Evolutionary conservation across 768 basidiomycete species (phyloP).

Genomic region (Pisolithus tinctorius): DNA sequence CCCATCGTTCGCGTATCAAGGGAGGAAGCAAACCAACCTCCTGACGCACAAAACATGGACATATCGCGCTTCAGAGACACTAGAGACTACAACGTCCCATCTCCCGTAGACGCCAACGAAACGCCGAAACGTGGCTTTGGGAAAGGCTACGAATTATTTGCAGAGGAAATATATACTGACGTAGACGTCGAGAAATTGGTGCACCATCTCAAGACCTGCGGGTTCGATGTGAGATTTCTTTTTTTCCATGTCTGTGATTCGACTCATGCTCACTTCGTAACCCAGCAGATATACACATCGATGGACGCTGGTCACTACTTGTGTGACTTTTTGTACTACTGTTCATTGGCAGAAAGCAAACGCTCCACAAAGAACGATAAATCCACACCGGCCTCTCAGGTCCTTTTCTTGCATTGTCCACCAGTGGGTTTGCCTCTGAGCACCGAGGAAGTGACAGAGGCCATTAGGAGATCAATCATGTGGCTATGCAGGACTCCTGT

Average conservation of each 20-base stretch:
- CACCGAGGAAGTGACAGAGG: constrained; percentile 62
- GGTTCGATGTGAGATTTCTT: constrained; percentile 24
- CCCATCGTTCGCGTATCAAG: constrained; percentile 31
- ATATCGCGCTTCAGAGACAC: constrained; percentile 19
- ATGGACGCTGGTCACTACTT: constrained; percentile 74
- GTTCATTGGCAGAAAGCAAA: constrained; percentile 64
- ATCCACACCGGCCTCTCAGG: constrained; percentile 28
- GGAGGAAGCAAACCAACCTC: constrained; percentile 18
- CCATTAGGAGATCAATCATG: constrained; percentile 52
- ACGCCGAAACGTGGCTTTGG: constrained; percentile 30
- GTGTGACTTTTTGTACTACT: constrained; percentile 73
- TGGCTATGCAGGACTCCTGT: constrained; percentile 41
- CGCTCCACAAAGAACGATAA: constrained; percentile 31
- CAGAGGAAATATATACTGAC: constrained; percentile 30
- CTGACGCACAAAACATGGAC: constrained; percentile 23
- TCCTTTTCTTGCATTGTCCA: constrained; percentile 68
- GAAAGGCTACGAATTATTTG: constrained; percentile 30
- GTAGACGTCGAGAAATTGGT: constrained; percentile 32
- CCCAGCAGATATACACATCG: constrained; percentile 61
- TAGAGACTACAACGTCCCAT: constrained; percentile 17
- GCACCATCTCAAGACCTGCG: constrained; percentile 26
- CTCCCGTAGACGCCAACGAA: constrained; percentile 21
- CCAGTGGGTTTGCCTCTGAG: constrained; percentile 58
- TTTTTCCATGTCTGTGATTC: constrained; percentile 2
- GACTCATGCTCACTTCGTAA: background rate